Percentiles rank a stretch among this genome's conserved stretches.
Evolutionary conservation across 1,284 basidiomycete species (phyloP).

Genomic region (Chalciporus sp.): DNA sequence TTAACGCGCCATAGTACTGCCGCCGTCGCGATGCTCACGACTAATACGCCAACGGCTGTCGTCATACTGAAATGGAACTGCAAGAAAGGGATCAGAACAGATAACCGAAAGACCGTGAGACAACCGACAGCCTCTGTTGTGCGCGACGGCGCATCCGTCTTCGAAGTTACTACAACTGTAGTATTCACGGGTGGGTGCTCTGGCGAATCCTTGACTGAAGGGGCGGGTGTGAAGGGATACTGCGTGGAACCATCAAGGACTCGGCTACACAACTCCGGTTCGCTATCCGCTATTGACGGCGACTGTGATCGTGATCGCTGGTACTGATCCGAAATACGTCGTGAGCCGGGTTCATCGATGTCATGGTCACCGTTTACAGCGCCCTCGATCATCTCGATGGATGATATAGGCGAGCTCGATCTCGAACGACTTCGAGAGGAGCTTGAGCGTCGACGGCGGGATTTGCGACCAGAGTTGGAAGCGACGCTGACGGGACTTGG

Average conservation of each 20-base stretch:
- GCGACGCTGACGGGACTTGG: constrained; percentile 72
- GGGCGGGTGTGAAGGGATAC: constrained; percentile 48
- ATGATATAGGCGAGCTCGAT: constrained; percentile 37
- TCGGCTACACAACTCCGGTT: constrained; percentile 36
- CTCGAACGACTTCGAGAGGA: constrained; percentile 32
- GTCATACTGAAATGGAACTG: constrained; percentile 35
- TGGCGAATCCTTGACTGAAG: constrained; percentile 44
- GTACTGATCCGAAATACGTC: constrained; percentile 32
- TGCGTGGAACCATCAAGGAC: constrained; percentile 29
- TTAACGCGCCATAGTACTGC: constrained; percentile 72
- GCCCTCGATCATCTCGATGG: constrained; percentile 38
- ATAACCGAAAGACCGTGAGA: constrained; percentile 24
- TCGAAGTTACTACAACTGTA: constrained; percentile 11
- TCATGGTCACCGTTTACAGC: constrained; percentile 22
- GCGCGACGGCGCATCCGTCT: constrained; percentile 16
- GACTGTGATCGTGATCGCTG: constrained; percentile 38
- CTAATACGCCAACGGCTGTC: constrained; percentile 59
- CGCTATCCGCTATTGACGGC: constrained; percentile 44
- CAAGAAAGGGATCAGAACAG: constrained; percentile 26
- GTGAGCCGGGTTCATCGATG: constrained; percentile 24
- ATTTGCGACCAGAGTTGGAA: constrained; percentile 52
- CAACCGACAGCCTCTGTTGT: constrained; percentile 32
- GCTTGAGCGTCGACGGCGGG: constrained; percentile 37
- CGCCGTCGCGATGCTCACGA: constrained; percentile 63
- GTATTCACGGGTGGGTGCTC: constrained; percentile 19